Evolutionary conservation across 176 grass and related monocot genomes (phyloP), one percentile per base, ranked within the genome.

Genomic region (Tuctoria greenei): DNA sequence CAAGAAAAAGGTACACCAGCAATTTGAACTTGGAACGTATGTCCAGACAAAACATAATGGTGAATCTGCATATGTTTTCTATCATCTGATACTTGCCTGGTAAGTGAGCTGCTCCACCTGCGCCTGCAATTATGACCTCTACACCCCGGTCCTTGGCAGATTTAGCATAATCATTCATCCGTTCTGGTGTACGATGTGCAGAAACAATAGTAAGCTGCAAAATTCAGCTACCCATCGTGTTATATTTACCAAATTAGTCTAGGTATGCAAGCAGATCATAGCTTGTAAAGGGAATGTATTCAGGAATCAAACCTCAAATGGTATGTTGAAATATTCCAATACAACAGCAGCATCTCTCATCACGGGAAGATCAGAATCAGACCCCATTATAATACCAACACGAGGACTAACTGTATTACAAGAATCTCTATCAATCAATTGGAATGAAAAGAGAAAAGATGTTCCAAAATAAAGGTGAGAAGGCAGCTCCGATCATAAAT

Each of bases 191-290:
- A 18, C 89, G 87, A 43, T 99, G 91, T 62, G 95, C 91, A 10
- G 95, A 99, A 77, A 99, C 91, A 92, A 95, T 79, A 31, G 87
- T 99, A 77, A 90, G 68, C 95, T 99, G 79, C 38, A 92, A 78
- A 71, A 66, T 64, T 21, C 36, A 66, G 70, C 11, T 12, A 24
- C 44, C 64, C 13, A 57, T 76, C 42, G 36, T 54, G 61, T 72
- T 61, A 62, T 38, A 84, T 49, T 68, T 46, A 55, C n/a, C 20
- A 72, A 54, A 55, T 11, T 23, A 45, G 46, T 40, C 11, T 59
- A 21, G 28, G 7, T 34, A 78, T 66, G 57, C 0, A 64, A 88
- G 66, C n/a, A 82, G 34, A 1, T 10, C 54, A 79, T 31, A 84
- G 55, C 36, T 81, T 49, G 57, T 58, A 17, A 21, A 54, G n/a